A percentile compares a stretch with the other conserved stretches of the same genome.
These are phyloP conservation scores for Corinectria fuckeliana DNA, from an alignment of 2,329 filamentous ascomycete genomes.

Conservation along the genomic window DNA sequence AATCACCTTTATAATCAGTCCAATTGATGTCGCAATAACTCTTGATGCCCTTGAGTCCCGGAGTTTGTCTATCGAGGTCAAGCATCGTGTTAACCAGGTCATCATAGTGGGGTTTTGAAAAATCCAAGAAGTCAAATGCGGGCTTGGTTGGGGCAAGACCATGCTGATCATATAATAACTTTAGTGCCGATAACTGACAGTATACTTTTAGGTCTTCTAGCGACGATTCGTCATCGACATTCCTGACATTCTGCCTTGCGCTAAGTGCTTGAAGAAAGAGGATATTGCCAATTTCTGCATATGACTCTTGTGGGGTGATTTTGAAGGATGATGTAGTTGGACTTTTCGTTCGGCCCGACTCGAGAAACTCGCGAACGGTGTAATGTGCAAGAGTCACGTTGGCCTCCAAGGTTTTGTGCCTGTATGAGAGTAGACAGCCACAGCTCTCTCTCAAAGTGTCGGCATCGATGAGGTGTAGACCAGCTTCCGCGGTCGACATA, in stretches of 20 bases:
- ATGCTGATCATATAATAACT: neutral
- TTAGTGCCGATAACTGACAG: neutral
- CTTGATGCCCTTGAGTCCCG: neutral
- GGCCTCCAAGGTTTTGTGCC: neutral
- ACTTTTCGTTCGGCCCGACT: neutral
- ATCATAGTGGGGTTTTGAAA: neutral
- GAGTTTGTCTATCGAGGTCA: neutral
- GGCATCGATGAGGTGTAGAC: neutral
- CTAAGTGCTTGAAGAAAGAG: neutral
- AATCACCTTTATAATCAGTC: neutral
- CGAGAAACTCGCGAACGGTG: constrained; percentile 2
- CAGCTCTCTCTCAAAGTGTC: neutral
- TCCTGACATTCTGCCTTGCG: neutral
- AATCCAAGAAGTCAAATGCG: neutral
- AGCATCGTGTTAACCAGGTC: neutral
- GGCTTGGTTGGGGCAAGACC: neutral
- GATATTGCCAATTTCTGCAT: neutral
- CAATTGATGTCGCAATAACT: neutral
- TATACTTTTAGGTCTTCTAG: neutral
- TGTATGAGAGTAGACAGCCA: neutral
- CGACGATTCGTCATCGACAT: neutral
- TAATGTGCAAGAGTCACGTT: neutral
- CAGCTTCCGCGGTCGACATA: no score
- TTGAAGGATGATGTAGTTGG: neutral
- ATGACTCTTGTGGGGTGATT: neutral